phyloP scores from a whole-genome alignment of 352 stramenopile genomes.

The Globisporangium polare region DNA sequence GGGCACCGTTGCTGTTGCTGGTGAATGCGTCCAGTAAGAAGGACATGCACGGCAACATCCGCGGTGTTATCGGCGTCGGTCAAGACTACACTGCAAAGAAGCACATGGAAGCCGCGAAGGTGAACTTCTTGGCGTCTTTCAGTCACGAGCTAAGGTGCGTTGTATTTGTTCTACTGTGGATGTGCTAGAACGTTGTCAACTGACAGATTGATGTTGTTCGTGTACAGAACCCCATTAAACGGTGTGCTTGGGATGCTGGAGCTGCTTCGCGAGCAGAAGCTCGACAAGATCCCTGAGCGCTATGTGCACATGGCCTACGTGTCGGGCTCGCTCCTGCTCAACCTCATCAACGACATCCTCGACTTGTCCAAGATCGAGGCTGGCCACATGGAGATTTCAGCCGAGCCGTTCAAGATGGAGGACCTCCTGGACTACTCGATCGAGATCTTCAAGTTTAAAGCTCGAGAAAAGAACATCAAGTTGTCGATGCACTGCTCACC shows the following conservation, averaged over 20 bases:
- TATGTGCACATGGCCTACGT: slow-evolving; percentile 75
- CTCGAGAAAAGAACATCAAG: slow-evolving; percentile 77
- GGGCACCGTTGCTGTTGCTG: slow-evolving; percentile 39
- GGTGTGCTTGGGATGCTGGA: slow-evolving; percentile 78
- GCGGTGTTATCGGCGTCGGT: slow-evolving; percentile 84
- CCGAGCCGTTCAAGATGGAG: slow-evolving; percentile 73
- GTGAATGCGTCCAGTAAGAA: slow-evolving; percentile 76
- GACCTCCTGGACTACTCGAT: slow-evolving; percentile 70
- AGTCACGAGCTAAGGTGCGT: slow-evolving; percentile 48
- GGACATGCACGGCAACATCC: slow-evolving; percentile 83
- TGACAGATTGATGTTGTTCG: background rate
- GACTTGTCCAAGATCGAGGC: slow-evolving; percentile 91
- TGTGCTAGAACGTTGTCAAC: background rate
- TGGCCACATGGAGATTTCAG: slow-evolving; percentile 77
- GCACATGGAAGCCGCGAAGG: slow-evolving; percentile 61
- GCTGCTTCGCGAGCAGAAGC: slow-evolving; percentile 54
- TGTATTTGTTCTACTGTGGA: background rate
- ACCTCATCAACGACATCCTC: slow-evolving; percentile 85
- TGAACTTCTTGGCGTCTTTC: slow-evolving; percentile 68
- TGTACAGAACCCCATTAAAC: slow-evolving; percentile 59
- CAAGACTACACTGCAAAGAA: slow-evolving; percentile 88
- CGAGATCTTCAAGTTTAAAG: slow-evolving; percentile 83
- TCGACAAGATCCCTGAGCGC: slow-evolving; percentile 54
- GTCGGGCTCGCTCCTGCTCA: slow-evolving; percentile 59
- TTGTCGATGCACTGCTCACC: slow-evolving; percentile 57